Evolutionary conservation across 805 yeast genomes (phyloP).

Genomic region (Monosporozyma aquatica): DNA sequence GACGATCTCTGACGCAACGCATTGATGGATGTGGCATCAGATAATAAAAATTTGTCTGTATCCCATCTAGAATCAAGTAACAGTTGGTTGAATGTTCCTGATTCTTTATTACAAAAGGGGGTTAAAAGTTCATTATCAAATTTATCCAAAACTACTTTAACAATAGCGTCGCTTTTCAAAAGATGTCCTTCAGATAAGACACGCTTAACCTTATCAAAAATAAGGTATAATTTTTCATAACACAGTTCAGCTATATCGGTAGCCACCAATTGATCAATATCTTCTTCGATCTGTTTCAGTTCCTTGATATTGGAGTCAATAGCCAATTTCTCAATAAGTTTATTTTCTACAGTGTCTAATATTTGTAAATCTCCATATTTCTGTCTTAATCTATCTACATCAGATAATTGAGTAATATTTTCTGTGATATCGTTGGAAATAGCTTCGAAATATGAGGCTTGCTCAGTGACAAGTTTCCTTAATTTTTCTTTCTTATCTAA

Average conservation of each 20-base stretch:
- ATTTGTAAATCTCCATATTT: slow-evolving; percentile 22
- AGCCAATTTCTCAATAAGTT: slow-evolving; percentile 7
- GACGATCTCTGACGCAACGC: slow-evolving; percentile 15
- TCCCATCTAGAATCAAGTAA: slow-evolving; percentile 28
- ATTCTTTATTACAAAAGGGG: slow-evolving; percentile 8
- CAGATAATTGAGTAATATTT: slow-evolving; percentile 9
- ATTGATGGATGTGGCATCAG: slow-evolving; percentile 11
- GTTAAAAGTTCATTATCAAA: slow-evolving; percentile 12
- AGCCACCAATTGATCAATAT: slow-evolving; percentile 4
- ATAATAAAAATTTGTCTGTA: slow-evolving; percentile 12
- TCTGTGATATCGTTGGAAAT: slow-evolving; percentile 18
- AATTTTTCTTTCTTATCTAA: slow-evolving; percentile 12
- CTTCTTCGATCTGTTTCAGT: slow-evolving; percentile 2
- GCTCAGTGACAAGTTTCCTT: slow-evolving; percentile 3
- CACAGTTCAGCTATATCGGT: slow-evolving; percentile 3
- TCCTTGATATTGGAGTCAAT: slow-evolving; percentile 4
- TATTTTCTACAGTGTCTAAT: slow-evolving; percentile 11
- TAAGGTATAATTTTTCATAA: slow-evolving; percentile 4
- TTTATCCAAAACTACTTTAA: slow-evolving; percentile 1
- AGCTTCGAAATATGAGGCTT: not conserved
- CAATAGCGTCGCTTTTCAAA: not conserved
- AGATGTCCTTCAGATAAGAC: slow-evolving; percentile 5
- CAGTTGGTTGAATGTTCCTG: slow-evolving; percentile 10
- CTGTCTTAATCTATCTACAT: slow-evolving; percentile 10
- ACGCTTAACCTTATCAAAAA: slow-evolving; percentile 7